phyloP scores from a whole-genome alignment of 352 stramenopile genomes.

The Pythium scleroteichum region DNA sequence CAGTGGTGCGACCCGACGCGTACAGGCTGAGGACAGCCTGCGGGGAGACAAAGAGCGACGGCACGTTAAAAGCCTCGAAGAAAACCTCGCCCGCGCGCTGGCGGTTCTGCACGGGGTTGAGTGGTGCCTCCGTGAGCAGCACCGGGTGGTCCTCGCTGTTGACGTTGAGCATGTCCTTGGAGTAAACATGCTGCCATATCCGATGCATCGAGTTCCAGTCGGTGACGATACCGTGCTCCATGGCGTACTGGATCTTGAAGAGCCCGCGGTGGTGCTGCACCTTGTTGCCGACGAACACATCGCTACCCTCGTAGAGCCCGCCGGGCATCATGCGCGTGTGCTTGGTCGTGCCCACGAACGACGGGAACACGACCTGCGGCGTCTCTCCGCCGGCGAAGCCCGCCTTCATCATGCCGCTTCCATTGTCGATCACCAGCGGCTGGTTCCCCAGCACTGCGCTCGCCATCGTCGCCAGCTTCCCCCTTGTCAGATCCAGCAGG shows the following conservation, averaged over 20 bases:
- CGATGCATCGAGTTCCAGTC: slow-evolving; percentile 89
- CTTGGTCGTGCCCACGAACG: slow-evolving; percentile 72
- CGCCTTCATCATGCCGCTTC: slow-evolving; percentile 80
- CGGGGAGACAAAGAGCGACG: slow-evolving; percentile 84
- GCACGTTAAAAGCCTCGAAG: slow-evolving; percentile 87
- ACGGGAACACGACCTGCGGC: slow-evolving; percentile 77
- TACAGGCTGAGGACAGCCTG: slow-evolving; percentile 89
- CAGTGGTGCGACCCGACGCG: slow-evolving; percentile 84
- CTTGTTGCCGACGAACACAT: slow-evolving; percentile 77
- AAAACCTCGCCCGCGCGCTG: slow-evolving; percentile 82
- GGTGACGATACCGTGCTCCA: slow-evolving; percentile 85
- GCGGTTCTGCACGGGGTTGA: slow-evolving; percentile 78
- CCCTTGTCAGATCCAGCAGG: background rate
- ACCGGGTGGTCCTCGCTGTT: slow-evolving; percentile 85
- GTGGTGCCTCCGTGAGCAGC: slow-evolving; percentile 78
- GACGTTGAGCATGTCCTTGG: slow-evolving; percentile 87
- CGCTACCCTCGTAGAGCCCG: slow-evolving; percentile 73
- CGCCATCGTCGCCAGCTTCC: slow-evolving; percentile 34
- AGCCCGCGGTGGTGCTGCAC: slow-evolving; percentile 80
- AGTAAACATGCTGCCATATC: slow-evolving; percentile 90
- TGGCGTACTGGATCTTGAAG: slow-evolving; percentile 83
- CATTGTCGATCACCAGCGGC: slow-evolving; percentile 88
- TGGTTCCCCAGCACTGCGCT: slow-evolving; percentile 76
- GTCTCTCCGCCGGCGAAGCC: slow-evolving; percentile 80
- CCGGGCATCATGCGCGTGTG: slow-evolving; percentile 84